Percentiles rank a stretch among this genome's conserved stretches.
phyloP scores from a whole-genome alignment of 2,329 filamentous ascomycete genomes.

The Aspergillus bombycis region DNA sequence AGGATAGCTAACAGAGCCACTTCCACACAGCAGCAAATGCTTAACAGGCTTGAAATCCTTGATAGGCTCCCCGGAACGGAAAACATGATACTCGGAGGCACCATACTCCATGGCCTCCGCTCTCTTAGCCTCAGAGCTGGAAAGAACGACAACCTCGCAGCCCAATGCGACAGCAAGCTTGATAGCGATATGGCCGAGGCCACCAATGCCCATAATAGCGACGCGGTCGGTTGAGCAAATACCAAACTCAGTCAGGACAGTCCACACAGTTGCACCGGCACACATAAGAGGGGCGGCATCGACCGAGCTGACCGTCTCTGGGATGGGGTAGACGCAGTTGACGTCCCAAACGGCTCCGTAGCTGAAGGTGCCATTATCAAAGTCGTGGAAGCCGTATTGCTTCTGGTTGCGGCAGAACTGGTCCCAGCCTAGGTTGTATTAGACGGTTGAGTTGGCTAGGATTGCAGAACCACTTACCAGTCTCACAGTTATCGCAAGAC shows the following conservation, averaged over 20 bases:
- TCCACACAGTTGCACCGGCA: conserved; percentile 44
- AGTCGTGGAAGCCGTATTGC: conserved; percentile 31
- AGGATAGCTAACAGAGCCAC: conserved; percentile 13
- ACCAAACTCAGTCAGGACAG: conserved; percentile 61
- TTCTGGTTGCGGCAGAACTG: conserved; percentile 29
- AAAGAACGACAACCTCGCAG: conserved; percentile 51
- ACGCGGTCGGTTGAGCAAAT: conserved; percentile 69
- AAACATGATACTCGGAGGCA: conserved; percentile 62
- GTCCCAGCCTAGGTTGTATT: conserved; percentile 17
- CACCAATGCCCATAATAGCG: conserved; percentile 70
- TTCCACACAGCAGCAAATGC: conserved; percentile 22
- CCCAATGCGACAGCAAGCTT: conserved; percentile 69
- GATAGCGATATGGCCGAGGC: conserved; percentile 72
- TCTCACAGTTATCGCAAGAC: conserved; percentile 34
- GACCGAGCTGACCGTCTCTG: conserved; percentile 26
- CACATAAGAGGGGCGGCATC: conserved; percentile 38
- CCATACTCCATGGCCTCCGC: conserved; percentile 50
- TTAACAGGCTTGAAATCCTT: conserved; percentile 18
- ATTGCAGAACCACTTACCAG: conserved; percentile 13
- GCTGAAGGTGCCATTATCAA: conserved; percentile 37
- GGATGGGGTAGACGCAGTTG: conserved; percentile 21
- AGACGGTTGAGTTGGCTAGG: not conserved
- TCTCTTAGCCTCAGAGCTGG: conserved; percentile 24
- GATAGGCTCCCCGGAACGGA: conserved; percentile 1
- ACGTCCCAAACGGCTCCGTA: conserved; percentile 35